These are phyloP conservation scores for Phyllachora maydis DNA, from an alignment of 2,329 filamentous ascomycete genomes.

Conservation along the genomic window DNA sequence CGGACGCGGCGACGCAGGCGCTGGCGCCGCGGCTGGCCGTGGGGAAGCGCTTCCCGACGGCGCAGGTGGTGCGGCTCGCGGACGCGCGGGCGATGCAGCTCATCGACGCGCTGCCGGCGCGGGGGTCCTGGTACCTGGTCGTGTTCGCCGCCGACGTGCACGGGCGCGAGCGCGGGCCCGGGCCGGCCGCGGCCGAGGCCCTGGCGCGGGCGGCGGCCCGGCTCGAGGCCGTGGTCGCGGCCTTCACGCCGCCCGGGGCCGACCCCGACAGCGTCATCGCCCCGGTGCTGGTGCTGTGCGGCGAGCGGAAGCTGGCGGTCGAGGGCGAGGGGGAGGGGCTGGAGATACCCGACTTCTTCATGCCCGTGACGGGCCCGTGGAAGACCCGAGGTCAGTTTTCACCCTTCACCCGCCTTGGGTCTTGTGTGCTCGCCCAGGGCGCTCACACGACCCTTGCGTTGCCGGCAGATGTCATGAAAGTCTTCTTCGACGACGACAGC, in stretches of 20 bases:
- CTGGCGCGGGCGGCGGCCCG: conserved; percentile 5
- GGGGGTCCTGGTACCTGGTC: conserved; percentile 21
- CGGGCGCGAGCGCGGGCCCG: conserved; percentile 9
- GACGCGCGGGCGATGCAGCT: conserved; percentile 36
- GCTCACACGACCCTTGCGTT: too few relatives aligned
- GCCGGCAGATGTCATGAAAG: conserved; percentile 34
- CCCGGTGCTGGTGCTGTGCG: conserved; percentile 28
- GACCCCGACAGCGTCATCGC: conserved; percentile 36
- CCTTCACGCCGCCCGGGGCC: conserved; percentile 14
- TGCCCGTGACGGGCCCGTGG: conserved; percentile 31
- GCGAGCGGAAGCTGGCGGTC: too few relatives aligned
- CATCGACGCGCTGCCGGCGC: conserved; percentile 24
- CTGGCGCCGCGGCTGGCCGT: conserved; percentile 9
- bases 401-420: background rate
- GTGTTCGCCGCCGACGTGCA: conserved; percentile 28
- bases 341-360: conserved; percentile 33
- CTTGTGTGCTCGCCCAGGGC: conserved; percentile 1
- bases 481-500: conserved; percentile 32
- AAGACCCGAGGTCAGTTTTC: conserved; percentile 24
- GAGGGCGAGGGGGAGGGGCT: conserved; percentile 24
- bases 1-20: conserved; percentile 3
- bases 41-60: conserved; percentile 35
- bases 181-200: conserved; percentile 6
- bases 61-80: conserved; percentile 35
- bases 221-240: conserved; percentile 3